Percentiles rank a stretch among this genome's conserved stretches.
phyloP scores from a whole-genome alignment of 1,139 yeast genomes.

The Kodamaea ohmeri region DNA sequence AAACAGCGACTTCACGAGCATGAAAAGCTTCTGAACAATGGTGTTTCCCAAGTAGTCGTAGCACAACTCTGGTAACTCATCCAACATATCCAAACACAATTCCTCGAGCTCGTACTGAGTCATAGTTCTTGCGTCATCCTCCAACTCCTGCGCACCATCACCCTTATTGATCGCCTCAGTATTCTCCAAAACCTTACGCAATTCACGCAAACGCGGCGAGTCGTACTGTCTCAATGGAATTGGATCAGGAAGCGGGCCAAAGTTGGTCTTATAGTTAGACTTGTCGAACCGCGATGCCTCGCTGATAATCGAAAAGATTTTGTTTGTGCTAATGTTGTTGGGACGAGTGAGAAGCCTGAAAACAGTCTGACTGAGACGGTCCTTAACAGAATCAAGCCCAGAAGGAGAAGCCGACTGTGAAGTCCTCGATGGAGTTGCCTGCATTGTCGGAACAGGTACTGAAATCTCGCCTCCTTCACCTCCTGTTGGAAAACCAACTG shows the following conservation, averaged over 20 bases:
- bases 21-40: conserved; percentile 86
- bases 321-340: conserved; percentile 27
- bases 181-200: conserved; percentile 54
- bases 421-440: background rate
- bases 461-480: no score
- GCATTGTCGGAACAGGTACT: background rate
- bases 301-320: conserved; percentile 32
- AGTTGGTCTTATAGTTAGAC: conserved; percentile 42
- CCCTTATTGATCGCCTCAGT: conserved; percentile 25
- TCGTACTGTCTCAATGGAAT: conserved; percentile 69
- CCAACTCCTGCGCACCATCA: conserved; percentile 10
- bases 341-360: conserved; percentile 16
- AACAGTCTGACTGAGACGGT: conserved; percentile 24
- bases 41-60: conserved; percentile 96
- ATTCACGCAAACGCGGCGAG: conserved; percentile 72
- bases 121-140: conserved; percentile 17
- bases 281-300: conserved; percentile 33
- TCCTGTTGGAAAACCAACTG: conserved; percentile 29
- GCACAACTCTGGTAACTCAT: conserved; percentile 86
- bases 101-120: conserved; percentile 68
- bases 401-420: background rate
- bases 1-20: conserved; percentile 60
- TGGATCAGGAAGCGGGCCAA: conserved; percentile 73
- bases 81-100: conserved; percentile 78
- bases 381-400: conserved; percentile 19